Conservation (phyloP, 2,329 filamentous ascomycete genomes). For the Dendrostoma leiphaemia region DNA sequence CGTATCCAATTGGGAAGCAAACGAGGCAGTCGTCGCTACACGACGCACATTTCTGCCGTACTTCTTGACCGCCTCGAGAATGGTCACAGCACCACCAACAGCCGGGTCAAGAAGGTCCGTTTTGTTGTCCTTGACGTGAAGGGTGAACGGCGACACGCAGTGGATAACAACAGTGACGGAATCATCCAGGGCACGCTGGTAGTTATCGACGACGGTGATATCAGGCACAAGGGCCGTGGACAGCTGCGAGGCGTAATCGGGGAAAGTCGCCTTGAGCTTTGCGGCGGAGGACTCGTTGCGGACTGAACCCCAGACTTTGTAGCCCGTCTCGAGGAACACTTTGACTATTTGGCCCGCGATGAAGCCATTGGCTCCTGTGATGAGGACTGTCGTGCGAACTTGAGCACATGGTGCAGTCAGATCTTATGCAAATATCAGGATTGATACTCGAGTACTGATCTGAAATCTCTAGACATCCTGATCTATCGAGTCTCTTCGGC, state of each 20-base stretch:
- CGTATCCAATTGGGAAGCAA: neutral
- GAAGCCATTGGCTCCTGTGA: slow-evolving; percentile 6
- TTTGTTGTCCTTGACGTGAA: neutral
- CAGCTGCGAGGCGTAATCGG: neutral
- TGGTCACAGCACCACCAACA: neutral
- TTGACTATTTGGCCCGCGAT: slow-evolving; percentile 11
- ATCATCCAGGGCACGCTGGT: neutral
- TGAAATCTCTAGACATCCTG: too few relatives aligned
- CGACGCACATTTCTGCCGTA: neutral
- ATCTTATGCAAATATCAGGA: too few relatives aligned
- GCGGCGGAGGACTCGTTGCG: neutral
- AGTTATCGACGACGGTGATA: neutral
- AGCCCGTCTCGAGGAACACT: slow-evolving; percentile 6
- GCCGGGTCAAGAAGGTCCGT: neutral
- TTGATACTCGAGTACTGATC: too few relatives aligned
- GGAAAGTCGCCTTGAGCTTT: neutral
- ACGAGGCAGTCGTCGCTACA: neutral
- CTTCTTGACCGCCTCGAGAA: neutral
- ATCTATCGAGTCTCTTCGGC: too few relatives aligned
- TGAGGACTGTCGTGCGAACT: slow-evolving; percentile 2
- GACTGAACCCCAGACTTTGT: slow-evolving; percentile 1
- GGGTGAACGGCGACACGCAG: neutral
- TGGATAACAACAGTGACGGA: neutral
- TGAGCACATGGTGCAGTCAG: too few relatives aligned
- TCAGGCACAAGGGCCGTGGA: neutral